Evolutionary conservation across 2,329 filamentous ascomycete species (phyloP).

Genomic region (Sclerotinia subarctica): DNA sequence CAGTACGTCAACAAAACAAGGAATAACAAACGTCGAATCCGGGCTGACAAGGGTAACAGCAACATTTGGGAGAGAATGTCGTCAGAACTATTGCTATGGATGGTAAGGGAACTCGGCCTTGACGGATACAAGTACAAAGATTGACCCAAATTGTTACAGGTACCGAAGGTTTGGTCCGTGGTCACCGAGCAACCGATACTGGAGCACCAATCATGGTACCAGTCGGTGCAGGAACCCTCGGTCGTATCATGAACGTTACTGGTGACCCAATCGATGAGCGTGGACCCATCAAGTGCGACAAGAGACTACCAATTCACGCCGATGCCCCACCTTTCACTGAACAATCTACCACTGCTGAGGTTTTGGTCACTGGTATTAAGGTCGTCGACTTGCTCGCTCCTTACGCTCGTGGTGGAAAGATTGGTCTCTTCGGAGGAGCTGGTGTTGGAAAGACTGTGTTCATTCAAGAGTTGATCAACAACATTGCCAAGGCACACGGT

Average conservation of each 20-base stretch:
- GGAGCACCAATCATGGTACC: slow-evolving; percentile 94
- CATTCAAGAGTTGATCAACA: slow-evolving; percentile 99
- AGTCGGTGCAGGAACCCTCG: slow-evolving; percentile 88
- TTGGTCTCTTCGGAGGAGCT: slow-evolving; percentile 99
- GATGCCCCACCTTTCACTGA: slow-evolving; percentile 90
- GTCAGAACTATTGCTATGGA: slow-evolving; percentile 99
- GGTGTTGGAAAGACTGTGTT: slow-evolving; percentile 99
- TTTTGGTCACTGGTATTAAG: slow-evolving; percentile 99
- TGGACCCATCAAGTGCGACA: slow-evolving; percentile 92
- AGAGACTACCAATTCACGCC: slow-evolving; percentile 87
- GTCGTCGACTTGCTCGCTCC: slow-evolving; percentile 98
- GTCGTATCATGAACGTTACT: slow-evolving; percentile 99
- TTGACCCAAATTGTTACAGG: slow-evolving; percentile 49
- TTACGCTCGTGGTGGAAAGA: slow-evolving; percentile 99
- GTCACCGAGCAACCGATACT: slow-evolving; percentile 79
- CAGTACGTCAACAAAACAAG: slow-evolving; percentile 59
- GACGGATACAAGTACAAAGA: slow-evolving; percentile 25
- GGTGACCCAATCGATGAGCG: slow-evolving; percentile 99
- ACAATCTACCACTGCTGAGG: slow-evolving; percentile 93
- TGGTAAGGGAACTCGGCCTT: slow-evolving; percentile 57
- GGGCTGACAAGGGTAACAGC: slow-evolving; percentile 56
- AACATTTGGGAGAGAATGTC: slow-evolving; percentile 99
- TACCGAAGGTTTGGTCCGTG: slow-evolving; percentile 99
- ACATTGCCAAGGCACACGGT: slow-evolving; percentile 99
- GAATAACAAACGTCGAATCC: slow-evolving; percentile 23